These are phyloP conservation scores for Coffea canephora DNA, from an alignment of 257 asterid species.

Conservation along the genomic window DNA sequence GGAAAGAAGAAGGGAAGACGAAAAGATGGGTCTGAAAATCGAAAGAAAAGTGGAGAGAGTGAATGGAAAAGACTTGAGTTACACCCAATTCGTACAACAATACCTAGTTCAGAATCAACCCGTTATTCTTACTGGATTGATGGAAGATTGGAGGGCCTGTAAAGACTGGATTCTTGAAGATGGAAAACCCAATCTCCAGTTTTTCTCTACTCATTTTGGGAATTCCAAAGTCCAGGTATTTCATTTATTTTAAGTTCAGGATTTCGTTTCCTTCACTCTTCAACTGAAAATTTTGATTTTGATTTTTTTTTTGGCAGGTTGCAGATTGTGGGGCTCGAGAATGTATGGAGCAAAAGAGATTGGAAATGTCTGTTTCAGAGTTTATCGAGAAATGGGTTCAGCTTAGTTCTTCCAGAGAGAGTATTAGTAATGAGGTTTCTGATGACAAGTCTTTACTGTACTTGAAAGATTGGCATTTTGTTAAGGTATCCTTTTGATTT, in stretches of 20 bases:
- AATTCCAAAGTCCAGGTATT: constrained; percentile 71
- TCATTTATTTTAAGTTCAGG: neutral
- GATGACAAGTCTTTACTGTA: constrained; percentile 50
- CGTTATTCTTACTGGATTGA: constrained; percentile 80
- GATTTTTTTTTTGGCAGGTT: constrained; percentile 44
- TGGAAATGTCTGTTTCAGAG: constrained; percentile 78
- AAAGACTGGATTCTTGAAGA: constrained; percentile 69
- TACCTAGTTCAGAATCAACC: constrained; percentile 68
- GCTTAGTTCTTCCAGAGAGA: constrained; percentile 18
- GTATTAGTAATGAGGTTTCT: constrained; percentile 20
- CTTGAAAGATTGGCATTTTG: constrained; percentile 98
- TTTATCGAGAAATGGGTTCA: constrained; percentile 55
- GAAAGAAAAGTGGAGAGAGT: constrained; percentile 71
- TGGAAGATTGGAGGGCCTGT: constrained; percentile 76
- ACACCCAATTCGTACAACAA: constrained; percentile 50
- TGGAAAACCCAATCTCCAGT: constrained; percentile 69
- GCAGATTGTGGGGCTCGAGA: constrained; percentile 83
- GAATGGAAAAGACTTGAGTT: constrained; percentile 59
- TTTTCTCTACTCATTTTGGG: constrained; percentile 65
- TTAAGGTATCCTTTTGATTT: constrained; percentile 42
- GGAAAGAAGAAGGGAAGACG: neutral
- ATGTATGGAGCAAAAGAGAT: constrained; percentile 78
- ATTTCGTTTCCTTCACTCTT: constrained; percentile 8
- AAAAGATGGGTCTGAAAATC: constrained; percentile 50
- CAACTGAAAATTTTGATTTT: neutral